These are phyloP conservation scores for Myriosclerotinia duriaeana DNA, from an alignment of 2,329 filamentous ascomycete genomes.

Conservation along the genomic window DNA sequence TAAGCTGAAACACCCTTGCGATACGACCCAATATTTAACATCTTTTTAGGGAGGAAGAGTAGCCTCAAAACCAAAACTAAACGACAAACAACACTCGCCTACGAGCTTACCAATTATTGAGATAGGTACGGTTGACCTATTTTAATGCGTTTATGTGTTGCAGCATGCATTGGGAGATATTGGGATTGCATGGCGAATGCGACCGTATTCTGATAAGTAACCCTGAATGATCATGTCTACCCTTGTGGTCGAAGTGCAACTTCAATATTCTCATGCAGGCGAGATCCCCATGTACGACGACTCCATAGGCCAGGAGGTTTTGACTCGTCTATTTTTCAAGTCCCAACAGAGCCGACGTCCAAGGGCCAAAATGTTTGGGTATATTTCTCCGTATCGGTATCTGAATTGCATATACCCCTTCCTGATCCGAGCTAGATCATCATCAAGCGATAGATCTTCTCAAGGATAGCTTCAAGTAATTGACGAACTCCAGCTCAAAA, in stretches of 20 bases:
- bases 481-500: constrained; percentile 1
- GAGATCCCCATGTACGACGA: background rate
- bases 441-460: constrained; percentile 19
- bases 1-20: too few species aligned
- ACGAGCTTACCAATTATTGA: background rate
- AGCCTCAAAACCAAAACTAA: background rate
- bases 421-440: constrained; percentile 14
- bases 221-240: constrained; percentile 9
- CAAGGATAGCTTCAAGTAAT: constrained; percentile 9
- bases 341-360: constrained; percentile 15
- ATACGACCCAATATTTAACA: too few species aligned
- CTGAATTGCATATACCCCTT: background rate
- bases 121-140: constrained; percentile 4
- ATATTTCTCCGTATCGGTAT: constrained; percentile 6
- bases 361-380: background rate
- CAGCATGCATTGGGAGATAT: background rate
- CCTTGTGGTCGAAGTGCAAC: constrained; percentile 12
- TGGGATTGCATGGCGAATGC: background rate
- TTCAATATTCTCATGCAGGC: constrained; percentile 15
- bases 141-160: background rate
- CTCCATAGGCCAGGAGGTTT: background rate
- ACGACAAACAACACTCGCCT: background rate
- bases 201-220: constrained; percentile 6
- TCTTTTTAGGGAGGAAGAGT: background rate
- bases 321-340: background rate